These are phyloP conservation scores for Eimeria praecox DNA, from an alignment of 169 alveolate genomes.

Conservation along the genomic window DNA sequence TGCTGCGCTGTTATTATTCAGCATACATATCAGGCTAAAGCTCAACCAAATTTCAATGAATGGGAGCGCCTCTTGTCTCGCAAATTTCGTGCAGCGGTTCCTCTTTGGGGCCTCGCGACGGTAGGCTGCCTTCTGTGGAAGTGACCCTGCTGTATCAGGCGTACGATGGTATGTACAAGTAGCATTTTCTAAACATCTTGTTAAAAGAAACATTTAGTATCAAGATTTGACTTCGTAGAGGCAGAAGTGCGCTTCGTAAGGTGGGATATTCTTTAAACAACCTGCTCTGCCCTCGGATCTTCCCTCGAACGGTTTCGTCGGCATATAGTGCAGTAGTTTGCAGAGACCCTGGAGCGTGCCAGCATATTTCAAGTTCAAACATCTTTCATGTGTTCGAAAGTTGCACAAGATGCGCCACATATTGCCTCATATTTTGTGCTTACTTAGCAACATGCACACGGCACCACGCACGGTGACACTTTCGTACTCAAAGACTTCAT, in stretches of 20 bases:
- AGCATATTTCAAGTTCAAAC: too few species aligned
- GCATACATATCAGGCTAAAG: too few species aligned
- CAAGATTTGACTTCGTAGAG: not conserved
- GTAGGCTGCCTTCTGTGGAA: not conserved
- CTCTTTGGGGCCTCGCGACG: not conserved
- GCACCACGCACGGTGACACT: not conserved
- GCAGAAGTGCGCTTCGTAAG: not conserved
- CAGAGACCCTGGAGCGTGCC: not conserved
- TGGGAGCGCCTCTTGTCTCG: not conserved
- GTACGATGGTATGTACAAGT: not conserved
- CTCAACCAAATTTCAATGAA: not conserved
- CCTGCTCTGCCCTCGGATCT: too few species aligned
- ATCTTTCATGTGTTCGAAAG: too few species aligned
- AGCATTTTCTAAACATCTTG: not conserved
- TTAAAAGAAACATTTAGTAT: not conserved
- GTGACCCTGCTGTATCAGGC: constrained; percentile 41
- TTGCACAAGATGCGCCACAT: not conserved
- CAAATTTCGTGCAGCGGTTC: not conserved
- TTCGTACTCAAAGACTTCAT: not conserved
- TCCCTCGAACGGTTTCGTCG: too few species aligned
- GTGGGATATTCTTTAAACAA: too few species aligned
- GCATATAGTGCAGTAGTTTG: not conserved
- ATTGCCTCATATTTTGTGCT: not conserved
- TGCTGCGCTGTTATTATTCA: not conserved
- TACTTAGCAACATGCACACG: not conserved